phyloP scores from a whole-genome alignment of 2,329 filamentous ascomycete species.

The Plectosphaerella cucumerina region DNA sequence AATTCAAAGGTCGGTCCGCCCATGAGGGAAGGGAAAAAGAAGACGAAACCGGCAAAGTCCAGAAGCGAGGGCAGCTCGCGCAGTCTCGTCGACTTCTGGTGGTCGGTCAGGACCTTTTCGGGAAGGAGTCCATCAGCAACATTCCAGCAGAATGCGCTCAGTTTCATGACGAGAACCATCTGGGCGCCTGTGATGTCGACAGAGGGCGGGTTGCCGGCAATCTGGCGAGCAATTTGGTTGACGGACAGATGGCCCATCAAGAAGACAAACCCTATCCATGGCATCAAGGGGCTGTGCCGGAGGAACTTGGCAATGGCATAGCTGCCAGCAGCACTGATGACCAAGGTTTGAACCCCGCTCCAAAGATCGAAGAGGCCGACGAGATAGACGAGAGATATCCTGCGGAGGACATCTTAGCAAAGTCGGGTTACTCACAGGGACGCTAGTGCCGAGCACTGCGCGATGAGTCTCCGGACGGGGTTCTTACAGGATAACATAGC shows the following conservation, averaged over 20 bases:
- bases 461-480: background rate
- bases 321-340: slow-evolving; percentile 73
- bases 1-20: slow-evolving; percentile 93
- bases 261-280: slow-evolving; percentile 92
- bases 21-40: slow-evolving; percentile 92
- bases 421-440: background rate
- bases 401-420: slow-evolving; percentile 24
- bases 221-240: slow-evolving; percentile 81
- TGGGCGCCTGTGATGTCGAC: slow-evolving; percentile 93
- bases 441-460: background rate
- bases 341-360: slow-evolving; percentile 73
- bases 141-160: slow-evolving; percentile 96
- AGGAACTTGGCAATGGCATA: slow-evolving; percentile 83
- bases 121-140: slow-evolving; percentile 86
- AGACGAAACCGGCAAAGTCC: slow-evolving; percentile 84
- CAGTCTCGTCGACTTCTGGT: slow-evolving; percentile 79
- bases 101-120: slow-evolving; percentile 74
- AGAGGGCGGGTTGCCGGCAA: slow-evolving; percentile 56
- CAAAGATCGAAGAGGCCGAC: slow-evolving; percentile 92
- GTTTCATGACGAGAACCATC: slow-evolving; percentile 98
- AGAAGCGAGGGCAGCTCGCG: slow-evolving; percentile 68
- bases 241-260: slow-evolving; percentile 94
- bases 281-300: slow-evolving; percentile 82
- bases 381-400: slow-evolving; percentile 83
- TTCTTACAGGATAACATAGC: slow-evolving; percentile 72